These are phyloP conservation scores for Hygrophorus pudorinus DNA, from an alignment of 768 basidiomycete genomes.

Conservation along the genomic window DNA sequence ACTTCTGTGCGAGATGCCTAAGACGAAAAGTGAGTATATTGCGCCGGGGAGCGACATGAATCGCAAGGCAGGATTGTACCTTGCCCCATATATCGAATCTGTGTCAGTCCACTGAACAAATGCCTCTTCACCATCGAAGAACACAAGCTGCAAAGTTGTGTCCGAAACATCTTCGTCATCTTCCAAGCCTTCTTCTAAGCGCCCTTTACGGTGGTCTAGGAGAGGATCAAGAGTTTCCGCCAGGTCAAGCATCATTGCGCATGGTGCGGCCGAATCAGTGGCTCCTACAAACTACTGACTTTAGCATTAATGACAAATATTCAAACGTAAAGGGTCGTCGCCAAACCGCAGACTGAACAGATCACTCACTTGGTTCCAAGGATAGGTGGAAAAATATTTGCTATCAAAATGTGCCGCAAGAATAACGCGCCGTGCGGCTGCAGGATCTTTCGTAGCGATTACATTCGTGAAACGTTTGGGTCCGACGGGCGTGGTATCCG, in stretches of 20 bases:
- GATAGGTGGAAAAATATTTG: slow-evolving; percentile 70
- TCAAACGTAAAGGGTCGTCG: not conserved
- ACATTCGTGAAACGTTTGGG: slow-evolving; percentile 76
- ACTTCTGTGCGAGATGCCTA: slow-evolving; percentile 84
- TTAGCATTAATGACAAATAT: not conserved
- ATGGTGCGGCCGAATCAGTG: slow-evolving; percentile 93
- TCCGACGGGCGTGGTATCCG: slow-evolving; percentile 73
- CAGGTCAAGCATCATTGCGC: slow-evolving; percentile 88
- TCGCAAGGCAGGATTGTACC: too few species aligned
- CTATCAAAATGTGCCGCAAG: slow-evolving; percentile 93
- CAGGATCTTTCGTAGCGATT: slow-evolving; percentile 91
- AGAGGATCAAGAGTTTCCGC: slow-evolving; percentile 76
- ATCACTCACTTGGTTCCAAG: slow-evolving; percentile 59
- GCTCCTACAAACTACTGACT: slow-evolving; percentile 81
- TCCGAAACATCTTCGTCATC: slow-evolving; percentile 73
- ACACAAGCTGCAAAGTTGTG: slow-evolving; percentile 84
- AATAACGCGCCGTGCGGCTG: slow-evolving; percentile 68
- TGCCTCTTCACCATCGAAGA: slow-evolving; percentile 98
- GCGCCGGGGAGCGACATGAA: too few species aligned
- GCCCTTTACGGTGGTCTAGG: slow-evolving; percentile 47
- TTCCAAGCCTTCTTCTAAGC: slow-evolving; percentile 43
- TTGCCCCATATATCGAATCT: slow-evolving; percentile 93
- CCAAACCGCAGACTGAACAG: not conserved
- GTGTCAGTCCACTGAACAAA: slow-evolving; percentile 81
- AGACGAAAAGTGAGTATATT: not conserved